These are phyloP conservation scores for Candolleomyces efflorescens DNA, from an alignment of 768 basidiomycete species.

Conservation along the genomic window DNA sequence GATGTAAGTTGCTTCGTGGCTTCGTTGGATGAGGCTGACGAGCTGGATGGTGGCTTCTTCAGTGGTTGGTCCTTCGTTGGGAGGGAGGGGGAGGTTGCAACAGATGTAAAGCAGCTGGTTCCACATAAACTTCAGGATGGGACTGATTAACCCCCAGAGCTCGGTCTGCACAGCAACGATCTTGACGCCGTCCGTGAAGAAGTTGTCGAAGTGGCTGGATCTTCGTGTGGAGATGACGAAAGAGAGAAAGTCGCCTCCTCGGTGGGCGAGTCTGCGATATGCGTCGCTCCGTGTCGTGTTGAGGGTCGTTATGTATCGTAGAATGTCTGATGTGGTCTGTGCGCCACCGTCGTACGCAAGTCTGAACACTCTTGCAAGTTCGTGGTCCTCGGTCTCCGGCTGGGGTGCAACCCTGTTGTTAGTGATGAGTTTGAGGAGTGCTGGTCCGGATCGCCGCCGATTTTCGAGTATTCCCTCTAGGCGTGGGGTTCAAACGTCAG, in stretches of 20 bases:
- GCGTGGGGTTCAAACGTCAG: too few relatives aligned
- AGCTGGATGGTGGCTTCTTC: neutral
- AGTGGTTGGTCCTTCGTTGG: neutral
- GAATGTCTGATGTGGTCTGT: neutral
- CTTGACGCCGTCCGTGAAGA: neutral
- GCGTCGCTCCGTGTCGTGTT: neutral
- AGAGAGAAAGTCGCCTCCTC: neutral
- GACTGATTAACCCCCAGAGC: neutral
- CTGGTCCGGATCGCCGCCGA: neutral
- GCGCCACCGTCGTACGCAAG: neutral
- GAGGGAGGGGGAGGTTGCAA: neutral
- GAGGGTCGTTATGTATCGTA: neutral
- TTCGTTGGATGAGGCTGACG: neutral
- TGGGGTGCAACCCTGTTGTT: neutral
- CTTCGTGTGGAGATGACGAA: neutral
- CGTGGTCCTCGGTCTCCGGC: neutral
- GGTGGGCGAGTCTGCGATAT: neutral
- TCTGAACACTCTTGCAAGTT: neutral
- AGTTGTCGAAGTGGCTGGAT: neutral
- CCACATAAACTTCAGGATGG: neutral
- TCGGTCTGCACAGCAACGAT: neutral
- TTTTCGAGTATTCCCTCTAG: neutral
- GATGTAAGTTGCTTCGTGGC: neutral
- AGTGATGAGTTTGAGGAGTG: neutral
- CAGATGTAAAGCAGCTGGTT: neutral